Conservation (phyloP, 2,329 filamentous ascomycete genomes). For the Pseudocercospora crystallina region DNA sequence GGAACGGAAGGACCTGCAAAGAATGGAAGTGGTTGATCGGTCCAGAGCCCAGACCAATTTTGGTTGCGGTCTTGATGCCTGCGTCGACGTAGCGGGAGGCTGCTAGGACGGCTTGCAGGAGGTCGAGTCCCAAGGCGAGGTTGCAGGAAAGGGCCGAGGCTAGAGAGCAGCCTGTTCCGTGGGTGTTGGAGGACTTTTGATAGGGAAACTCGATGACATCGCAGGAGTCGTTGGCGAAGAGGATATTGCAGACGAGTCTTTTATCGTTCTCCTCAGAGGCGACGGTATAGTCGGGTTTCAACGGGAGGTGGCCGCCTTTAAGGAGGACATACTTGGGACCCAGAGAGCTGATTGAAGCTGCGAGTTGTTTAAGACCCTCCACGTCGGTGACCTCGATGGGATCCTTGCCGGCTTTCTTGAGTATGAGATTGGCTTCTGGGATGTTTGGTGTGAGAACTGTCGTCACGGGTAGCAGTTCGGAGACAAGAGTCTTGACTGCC, state of each 20-base stretch:
- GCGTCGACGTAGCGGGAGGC: constrained; percentile 71
- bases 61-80: constrained; percentile 64
- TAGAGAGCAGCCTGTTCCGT: constrained; percentile 91
- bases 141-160: constrained; percentile 82
- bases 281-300: constrained; percentile 62
- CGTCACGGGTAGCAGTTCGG: constrained; percentile 62
- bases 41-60: constrained; percentile 66
- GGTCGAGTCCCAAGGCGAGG: constrained; percentile 58
- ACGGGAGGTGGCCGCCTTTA: constrained; percentile 87
- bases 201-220: constrained; percentile 69
- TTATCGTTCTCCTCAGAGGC: constrained; percentile 61
- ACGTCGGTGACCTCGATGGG: constrained; percentile 55
- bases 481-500: constrained; percentile 62
- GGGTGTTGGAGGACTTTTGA: constrained; percentile 74
- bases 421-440: constrained; percentile 68
- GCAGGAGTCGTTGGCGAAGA: constrained; percentile 62
- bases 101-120: constrained; percentile 62
- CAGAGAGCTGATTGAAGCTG: constrained; percentile 62
- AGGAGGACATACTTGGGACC: constrained; percentile 80
- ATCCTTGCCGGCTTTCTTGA: constrained; percentile 53
- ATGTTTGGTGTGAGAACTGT: constrained; percentile 76
- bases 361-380: constrained; percentile 67
- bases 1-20: constrained; percentile 65
- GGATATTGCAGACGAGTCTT: constrained; percentile 71
- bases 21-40: constrained; percentile 81